phyloP scores from a whole-genome alignment of 306 rosid species.

The Castanea sativa region DNA sequence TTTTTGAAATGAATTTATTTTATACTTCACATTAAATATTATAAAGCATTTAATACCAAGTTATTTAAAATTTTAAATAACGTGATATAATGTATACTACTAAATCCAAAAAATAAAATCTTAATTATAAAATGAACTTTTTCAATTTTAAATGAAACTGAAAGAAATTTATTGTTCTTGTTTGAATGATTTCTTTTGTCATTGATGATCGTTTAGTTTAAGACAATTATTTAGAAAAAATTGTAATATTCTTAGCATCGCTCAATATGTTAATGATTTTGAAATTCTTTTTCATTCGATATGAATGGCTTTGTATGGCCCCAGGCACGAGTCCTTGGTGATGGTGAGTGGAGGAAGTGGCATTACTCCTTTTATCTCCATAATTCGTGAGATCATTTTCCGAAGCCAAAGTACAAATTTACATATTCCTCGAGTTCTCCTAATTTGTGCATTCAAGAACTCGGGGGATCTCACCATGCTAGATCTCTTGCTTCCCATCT shows the following conservation, averaged over 20 bases:
- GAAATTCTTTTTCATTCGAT: background rate
- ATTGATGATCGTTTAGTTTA: no score
- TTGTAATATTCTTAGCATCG: background rate
- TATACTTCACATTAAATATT: no score
- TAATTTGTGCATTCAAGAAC: constrained; percentile 50
- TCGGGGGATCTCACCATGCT: constrained; percentile 39
- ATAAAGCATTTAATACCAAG: no score
- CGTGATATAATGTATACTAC: no score
- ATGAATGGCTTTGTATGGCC: background rate
- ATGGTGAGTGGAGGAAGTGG: constrained; percentile 73
- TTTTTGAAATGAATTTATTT: no score
- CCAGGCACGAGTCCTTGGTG: constrained; percentile 42
- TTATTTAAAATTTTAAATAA: no score
- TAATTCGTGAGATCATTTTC: constrained; percentile 58
- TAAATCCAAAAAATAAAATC: no score
- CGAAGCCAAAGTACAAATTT: constrained; percentile 33
- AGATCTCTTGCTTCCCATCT: constrained; percentile 45
- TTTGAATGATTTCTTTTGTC: no score
- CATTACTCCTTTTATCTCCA: constrained; percentile 57
- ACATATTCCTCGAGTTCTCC: constrained; percentile 30
- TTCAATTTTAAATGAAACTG: no score
- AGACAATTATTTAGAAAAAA: background rate
- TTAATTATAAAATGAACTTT: no score
- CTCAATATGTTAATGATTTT: background rate
- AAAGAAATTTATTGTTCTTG: no score